phyloP scores from a whole-genome alignment of 1,284 basidiomycete genomes.

The Malassezia caprae region DNA sequence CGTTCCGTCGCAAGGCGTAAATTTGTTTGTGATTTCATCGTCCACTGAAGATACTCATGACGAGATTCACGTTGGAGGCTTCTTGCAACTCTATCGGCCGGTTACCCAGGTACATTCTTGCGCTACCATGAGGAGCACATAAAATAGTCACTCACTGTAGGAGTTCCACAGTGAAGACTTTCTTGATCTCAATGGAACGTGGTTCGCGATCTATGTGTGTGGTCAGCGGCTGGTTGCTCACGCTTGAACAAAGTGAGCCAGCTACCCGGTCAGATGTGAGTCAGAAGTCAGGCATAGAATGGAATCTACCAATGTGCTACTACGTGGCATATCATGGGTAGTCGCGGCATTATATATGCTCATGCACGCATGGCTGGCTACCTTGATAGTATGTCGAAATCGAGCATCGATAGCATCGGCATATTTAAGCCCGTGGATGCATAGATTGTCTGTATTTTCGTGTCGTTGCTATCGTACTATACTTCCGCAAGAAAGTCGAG shows the following conservation, averaged over 20 bases:
- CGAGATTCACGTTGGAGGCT: background rate
- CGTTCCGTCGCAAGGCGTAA: slow-evolving; percentile 44
- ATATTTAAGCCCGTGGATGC: no score
- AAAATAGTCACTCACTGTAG: slow-evolving; percentile 12
- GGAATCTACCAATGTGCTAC: background rate
- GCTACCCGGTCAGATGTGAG: background rate
- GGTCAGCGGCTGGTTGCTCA: background rate
- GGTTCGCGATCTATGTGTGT: background rate
- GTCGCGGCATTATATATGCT: background rate
- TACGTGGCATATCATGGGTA: background rate
- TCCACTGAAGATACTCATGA: background rate
- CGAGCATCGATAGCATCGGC: background rate
- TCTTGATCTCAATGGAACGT: background rate
- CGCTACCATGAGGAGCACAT: slow-evolving; percentile 1
- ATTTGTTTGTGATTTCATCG: background rate
- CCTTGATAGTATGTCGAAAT: background rate
- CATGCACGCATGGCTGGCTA: background rate
- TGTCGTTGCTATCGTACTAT: no score
- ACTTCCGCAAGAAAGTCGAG: no score
- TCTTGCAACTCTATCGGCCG: background rate
- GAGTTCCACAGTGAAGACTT: background rate
- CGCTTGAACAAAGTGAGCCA: background rate
- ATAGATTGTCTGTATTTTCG: no score
- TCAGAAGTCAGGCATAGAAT: background rate
- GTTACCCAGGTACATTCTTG: slow-evolving; percentile 7